Evolutionary conservation across 768 basidiomycete genomes (phyloP).

Genomic region (Mycena leptocephala): DNA sequence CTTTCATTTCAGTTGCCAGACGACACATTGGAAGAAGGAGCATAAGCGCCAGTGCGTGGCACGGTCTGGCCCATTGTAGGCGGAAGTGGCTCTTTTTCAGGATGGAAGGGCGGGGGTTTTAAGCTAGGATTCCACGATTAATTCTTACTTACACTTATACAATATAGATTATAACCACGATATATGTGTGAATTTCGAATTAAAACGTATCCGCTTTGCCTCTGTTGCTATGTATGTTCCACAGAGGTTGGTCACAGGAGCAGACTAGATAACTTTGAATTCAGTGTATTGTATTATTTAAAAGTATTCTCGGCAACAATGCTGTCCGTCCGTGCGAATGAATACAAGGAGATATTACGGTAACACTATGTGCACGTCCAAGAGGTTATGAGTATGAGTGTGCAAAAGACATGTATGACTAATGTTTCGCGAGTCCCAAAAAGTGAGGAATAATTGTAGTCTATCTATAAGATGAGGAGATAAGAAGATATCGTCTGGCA

Average conservation of each 20-base stretch:
- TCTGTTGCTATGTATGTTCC: too few species aligned
- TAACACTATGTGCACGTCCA: not conserved
- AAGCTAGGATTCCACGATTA: too few species aligned
- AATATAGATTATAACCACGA: too few species aligned
- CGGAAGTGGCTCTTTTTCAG: not conserved
- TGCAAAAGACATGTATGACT: not conserved
- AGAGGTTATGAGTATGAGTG: not conserved
- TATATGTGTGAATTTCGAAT: too few species aligned
- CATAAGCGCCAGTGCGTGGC: constrained; percentile 13
- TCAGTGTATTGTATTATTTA: not conserved
- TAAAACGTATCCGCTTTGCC: too few species aligned
- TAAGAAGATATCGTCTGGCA: not conserved
- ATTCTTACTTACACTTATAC: too few species aligned
- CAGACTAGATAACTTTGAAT: too few species aligned
- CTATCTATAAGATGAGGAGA: not conserved
- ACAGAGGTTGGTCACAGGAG: too few species aligned
- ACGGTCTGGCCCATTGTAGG: not conserved
- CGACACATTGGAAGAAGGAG: constrained; percentile 29
- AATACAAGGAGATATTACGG: not conserved
- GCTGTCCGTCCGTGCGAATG: not conserved
- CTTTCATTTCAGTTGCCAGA: constrained; percentile 11
- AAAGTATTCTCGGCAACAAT: not conserved
- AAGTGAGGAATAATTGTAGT: not conserved
- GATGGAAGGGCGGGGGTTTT: too few species aligned
- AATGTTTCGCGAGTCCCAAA: not conserved